A percentile compares a stretch with the other conserved stretches of the same genome.
phyloP scores from a whole-genome alignment of 148 eudicot genomes.

The Chenopodium berlandieri region DNA sequence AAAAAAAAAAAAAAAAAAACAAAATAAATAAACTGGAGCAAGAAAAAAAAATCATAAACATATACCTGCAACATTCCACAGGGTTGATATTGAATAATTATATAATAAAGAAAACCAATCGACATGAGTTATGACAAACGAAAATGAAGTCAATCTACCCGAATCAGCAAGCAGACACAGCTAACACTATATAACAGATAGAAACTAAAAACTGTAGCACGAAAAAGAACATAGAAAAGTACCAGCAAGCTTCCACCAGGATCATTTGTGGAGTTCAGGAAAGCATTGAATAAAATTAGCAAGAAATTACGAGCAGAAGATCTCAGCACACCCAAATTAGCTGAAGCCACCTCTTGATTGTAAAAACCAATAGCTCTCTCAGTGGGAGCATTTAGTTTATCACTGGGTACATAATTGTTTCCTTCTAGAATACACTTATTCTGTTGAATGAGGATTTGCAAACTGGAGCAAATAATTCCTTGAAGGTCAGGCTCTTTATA shows the following conservation, averaged over 20 bases:
- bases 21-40: too few species aligned
- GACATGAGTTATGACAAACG: neutral
- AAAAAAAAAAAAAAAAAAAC: too few species aligned
- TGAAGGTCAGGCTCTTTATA: conserved; percentile 66
- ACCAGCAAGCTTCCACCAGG: conserved; percentile 86
- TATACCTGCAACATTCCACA: too few species aligned
- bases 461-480: conserved; percentile 78
- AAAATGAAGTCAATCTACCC: neutral
- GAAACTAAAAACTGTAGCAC: neutral
- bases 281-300: conserved; percentile 53
- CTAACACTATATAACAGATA: neutral
- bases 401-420: conserved; percentile 26
- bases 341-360: conserved; percentile 55
- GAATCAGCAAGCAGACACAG: neutral
- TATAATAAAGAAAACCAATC: too few species aligned
- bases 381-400: conserved; percentile 42
- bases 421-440: conserved; percentile 67
- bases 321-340: conserved; percentile 56
- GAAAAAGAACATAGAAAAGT: conserved; percentile 7
- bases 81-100: too few species aligned
- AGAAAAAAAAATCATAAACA: too few species aligned
- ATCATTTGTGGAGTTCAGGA: conserved; percentile 59
- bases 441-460: conserved; percentile 83
- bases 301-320: conserved; percentile 63
- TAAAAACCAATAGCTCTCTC: conserved; percentile 62